Base-by-base conservation (phyloP, 2,329 filamentous ascomycete genomes). In the Amauroascus verrucosus region DNA sequence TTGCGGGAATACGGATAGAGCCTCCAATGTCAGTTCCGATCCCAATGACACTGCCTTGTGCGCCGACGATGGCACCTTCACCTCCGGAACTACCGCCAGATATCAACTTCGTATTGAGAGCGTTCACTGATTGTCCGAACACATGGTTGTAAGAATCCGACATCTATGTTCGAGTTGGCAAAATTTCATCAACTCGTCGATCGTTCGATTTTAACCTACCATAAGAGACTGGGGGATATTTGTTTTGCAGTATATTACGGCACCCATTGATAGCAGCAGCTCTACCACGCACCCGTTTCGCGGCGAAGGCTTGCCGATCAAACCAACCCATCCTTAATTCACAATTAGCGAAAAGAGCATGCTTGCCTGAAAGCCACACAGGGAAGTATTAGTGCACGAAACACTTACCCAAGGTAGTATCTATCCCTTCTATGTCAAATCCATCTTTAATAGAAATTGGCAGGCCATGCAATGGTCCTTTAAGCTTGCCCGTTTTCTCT, bases 341-440 rank as follows among this genome's bases (percentile, higher is more conserved):
- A 16, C 38, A 16, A 20, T 45, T n/a, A 49, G 20, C 14, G 18
- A 46, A 33, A 20, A 3, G 28, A 24, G 20, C 18, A 2, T 5
- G 8, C 16, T 30, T 2, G 5, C 11, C 6, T 22, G 40, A 16
- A 6, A 30, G 24, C 13, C 8, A n/a, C 33, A n/a, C 5, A n/a
- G 33, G 14, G 5, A 4, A 44, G 6, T 1, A 22, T 13, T 52
- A 18, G 37, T 32, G 20, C 43, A 43, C 13, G 44, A 32, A n/a
- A 33, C 50, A 37, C 54, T 24, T 45, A 16, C 58, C 59, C 9
- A 58, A 14, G 1, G 57, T 86, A 54, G 83, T 79, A 62, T 88
- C 93, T 41, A 95, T 78, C 13, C 80, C 79, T 72, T 98, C 91
- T 20, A 94, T 86, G 60, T 96, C 88, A 62, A 97, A 97, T 0